These are phyloP conservation scores for Phytophthora fragariaefolia DNA, from an alignment of 352 stramenopile species.

Conservation along the genomic window DNA sequence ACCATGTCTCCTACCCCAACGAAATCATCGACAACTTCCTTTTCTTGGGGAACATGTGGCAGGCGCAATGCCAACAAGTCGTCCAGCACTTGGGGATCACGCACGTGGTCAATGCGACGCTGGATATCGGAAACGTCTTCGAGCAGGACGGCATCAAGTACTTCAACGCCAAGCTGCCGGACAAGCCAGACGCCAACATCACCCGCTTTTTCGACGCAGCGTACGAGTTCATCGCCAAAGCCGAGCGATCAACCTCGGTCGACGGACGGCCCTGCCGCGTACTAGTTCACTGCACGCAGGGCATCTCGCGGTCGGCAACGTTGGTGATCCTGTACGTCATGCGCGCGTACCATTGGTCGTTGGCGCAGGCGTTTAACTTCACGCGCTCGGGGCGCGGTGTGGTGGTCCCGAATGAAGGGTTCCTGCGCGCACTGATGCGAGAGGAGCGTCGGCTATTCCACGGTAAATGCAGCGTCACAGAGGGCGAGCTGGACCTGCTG, in stretches of 20 bases:
- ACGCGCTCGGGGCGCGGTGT: constrained; percentile 51
- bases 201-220: constrained; percentile 49
- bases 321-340: constrained; percentile 80
- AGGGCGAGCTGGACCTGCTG: constrained; percentile 62
- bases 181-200: constrained; percentile 56
- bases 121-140: constrained; percentile 67
- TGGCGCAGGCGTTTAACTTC: constrained; percentile 72
- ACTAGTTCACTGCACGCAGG: constrained; percentile 78
- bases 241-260: constrained; percentile 18
- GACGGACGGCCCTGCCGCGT: constrained; percentile 45
- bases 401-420: constrained; percentile 71
- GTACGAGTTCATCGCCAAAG: constrained; percentile 55
- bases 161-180: constrained; percentile 67
- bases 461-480: constrained; percentile 51
- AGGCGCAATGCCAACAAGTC: constrained; percentile 60
- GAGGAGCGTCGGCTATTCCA: constrained; percentile 60
- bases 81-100: constrained; percentile 71
- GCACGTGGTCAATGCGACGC: constrained; percentile 71
- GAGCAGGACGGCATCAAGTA: constrained; percentile 54
- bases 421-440: constrained; percentile 50
- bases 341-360: constrained; percentile 57
- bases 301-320: constrained; percentile 72
- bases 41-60: constrained; percentile 82
- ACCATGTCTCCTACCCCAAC: constrained; percentile 74
- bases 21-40: constrained; percentile 71